These are phyloP conservation scores for Ascochyta viciae-villosae DNA, from an alignment of 2,329 filamentous ascomycete species.

Conservation along the genomic window DNA sequence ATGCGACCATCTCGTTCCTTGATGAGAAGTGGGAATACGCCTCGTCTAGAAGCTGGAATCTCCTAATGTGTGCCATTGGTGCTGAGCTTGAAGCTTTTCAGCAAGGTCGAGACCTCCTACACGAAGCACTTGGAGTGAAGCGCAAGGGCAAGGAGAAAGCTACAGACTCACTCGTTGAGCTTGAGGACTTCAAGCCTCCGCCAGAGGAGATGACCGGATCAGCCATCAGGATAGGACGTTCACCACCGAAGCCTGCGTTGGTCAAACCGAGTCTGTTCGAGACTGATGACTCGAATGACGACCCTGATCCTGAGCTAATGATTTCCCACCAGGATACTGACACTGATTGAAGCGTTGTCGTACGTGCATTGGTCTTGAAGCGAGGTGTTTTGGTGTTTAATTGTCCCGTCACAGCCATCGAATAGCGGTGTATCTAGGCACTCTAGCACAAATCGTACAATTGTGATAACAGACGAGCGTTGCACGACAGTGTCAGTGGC, in stretches of 20 bases:
- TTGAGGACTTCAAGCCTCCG: constrained; percentile 22
- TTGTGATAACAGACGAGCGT: background rate
- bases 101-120: constrained; percentile 66
- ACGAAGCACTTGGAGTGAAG: constrained; percentile 44
- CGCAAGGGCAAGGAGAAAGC: constrained; percentile 40
- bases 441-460: background rate
- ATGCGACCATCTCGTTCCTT: constrained; percentile 62
- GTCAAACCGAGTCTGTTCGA: constrained; percentile 43
- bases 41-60: constrained; percentile 71
- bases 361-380: background rate
- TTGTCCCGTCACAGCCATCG: background rate
- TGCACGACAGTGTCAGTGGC: background rate
- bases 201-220: constrained; percentile 41
- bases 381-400: constrained; percentile 5
- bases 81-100: constrained; percentile 74
- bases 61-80: constrained; percentile 77
- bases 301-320: constrained; percentile 57
- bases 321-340: constrained; percentile 56
- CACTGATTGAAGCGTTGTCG: constrained; percentile 34
- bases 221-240: constrained; percentile 39
- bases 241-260: constrained; percentile 41
- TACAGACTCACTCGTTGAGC: constrained; percentile 27
- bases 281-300: constrained; percentile 54
- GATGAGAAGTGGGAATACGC: constrained; percentile 62
- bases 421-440: background rate